phyloP scores from a whole-genome alignment of 2,329 filamentous ascomycete species.

The Aureobasidium sp. region DNA sequence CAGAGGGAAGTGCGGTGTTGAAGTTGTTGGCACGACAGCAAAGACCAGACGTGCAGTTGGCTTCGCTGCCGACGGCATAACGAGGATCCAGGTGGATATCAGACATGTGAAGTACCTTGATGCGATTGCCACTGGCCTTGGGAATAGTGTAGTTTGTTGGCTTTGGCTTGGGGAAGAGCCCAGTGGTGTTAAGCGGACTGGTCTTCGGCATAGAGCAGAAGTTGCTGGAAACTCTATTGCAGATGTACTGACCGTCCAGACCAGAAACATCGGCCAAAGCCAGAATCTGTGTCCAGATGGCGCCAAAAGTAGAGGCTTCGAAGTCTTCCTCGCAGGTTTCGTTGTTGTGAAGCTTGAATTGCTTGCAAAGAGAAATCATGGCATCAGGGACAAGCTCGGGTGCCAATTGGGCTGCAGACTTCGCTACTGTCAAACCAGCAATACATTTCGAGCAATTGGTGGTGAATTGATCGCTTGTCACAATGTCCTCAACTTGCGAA shows the following conservation, averaged over 20 bases:
- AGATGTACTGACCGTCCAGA: conserved; percentile 50
- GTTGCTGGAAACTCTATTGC: conserved; percentile 37
- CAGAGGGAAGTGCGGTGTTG: conserved; percentile 27
- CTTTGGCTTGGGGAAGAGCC: conserved; percentile 47
- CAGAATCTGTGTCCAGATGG: conserved; percentile 50
- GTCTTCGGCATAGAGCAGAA: conserved; percentile 43
- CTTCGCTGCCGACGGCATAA: conserved; percentile 45
- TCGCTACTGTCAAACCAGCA: conserved; percentile 41
- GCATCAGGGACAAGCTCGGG: conserved; percentile 42
- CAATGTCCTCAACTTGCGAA: conserved; percentile 39
- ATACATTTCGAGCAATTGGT: conserved; percentile 47
- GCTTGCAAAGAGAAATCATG: conserved; percentile 44
- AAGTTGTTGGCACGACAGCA: conserved; percentile 43
- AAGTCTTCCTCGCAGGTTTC: conserved; percentile 41
- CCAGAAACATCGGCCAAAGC: conserved; percentile 45
- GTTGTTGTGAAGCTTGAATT: conserved; percentile 39
- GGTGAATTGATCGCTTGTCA: conserved; percentile 27
- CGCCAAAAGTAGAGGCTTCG: conserved; percentile 40
- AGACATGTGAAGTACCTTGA: conserved; percentile 49
- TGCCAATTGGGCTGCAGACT: conserved; percentile 42
- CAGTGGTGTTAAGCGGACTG: conserved; percentile 35
- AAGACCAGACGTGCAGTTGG: conserved; percentile 42
- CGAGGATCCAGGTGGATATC: conserved; percentile 44
- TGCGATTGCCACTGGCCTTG: conserved; percentile 42
- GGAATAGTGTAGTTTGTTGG: conserved; percentile 37